These are phyloP conservation scores for Striga hermonthica DNA, from an alignment of 305 asterid species.

Conservation along the genomic window DNA sequence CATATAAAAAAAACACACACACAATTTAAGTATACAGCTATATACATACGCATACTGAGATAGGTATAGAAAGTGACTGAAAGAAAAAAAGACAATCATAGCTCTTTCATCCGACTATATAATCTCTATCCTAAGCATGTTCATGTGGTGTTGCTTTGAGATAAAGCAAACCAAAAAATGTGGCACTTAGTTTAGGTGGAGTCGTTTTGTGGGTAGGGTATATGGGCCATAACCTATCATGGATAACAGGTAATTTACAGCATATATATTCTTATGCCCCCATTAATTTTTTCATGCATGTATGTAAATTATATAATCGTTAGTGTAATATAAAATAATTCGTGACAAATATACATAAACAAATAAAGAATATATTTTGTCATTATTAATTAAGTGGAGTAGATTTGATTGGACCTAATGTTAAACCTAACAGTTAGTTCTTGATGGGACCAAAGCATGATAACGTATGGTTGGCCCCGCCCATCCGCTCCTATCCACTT, in stretches of 20 bases:
- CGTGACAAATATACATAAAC: slow-evolving; percentile 14
- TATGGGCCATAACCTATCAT: slow-evolving; percentile 23
- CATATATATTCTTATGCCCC: slow-evolving; percentile 5
- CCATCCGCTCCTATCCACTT: too few species aligned
- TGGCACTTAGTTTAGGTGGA: slow-evolving; percentile 11
- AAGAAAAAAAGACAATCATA: too few species aligned
- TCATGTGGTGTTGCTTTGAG: slow-evolving; percentile 12
- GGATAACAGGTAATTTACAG: slow-evolving; percentile 23
- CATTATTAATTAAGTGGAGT: slow-evolving; percentile 20
- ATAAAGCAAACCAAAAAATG: slow-evolving; percentile 23
- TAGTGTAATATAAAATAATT: not conserved
- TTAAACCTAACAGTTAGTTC: not conserved
- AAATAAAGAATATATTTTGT: not conserved
- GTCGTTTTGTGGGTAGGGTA: not conserved
- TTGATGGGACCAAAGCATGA: slow-evolving; percentile 1
- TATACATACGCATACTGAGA: too few species aligned
- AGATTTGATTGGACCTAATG: not conserved
- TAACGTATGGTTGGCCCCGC: too few species aligned
- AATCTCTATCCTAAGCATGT: slow-evolving; percentile 14
- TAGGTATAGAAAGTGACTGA: too few species aligned
- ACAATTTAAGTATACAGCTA: too few species aligned
- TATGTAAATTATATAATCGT: not conserved
- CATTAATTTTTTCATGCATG: not conserved
- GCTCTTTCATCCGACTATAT: not conserved
- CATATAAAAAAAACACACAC: too few species aligned